Conservation (phyloP, 805 yeast species). For the Wickerhamomyces xylosicus region DNA sequence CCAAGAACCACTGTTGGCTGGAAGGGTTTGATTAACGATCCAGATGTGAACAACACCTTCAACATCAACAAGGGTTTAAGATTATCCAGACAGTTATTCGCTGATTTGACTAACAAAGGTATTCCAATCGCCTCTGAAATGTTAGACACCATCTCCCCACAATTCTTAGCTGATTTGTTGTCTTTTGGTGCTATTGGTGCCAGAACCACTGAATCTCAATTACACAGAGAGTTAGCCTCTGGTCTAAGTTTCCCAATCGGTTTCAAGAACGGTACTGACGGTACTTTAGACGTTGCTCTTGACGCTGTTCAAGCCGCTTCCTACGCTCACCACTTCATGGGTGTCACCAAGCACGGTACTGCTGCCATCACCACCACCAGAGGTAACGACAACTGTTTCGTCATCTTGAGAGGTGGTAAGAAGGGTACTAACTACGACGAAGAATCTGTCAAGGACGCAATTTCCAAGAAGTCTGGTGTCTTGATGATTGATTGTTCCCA, state of each 20-base stretch:
- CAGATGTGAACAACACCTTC: slow-evolving; percentile 88
- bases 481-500: slow-evolving; percentile 96
- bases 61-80: slow-evolving; percentile 91
- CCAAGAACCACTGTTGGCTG: slow-evolving; percentile 99
- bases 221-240: slow-evolving; percentile 94
- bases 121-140: slow-evolving; percentile 95
- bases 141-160: slow-evolving; percentile 97
- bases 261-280: slow-evolving; percentile 97
- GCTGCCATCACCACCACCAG: slow-evolving; percentile 94
- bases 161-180: slow-evolving; percentile 85
- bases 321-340: slow-evolving; percentile 87
- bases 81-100: slow-evolving; percentile 79
- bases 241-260: slow-evolving; percentile 98
- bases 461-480: slow-evolving; percentile 36
- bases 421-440: slow-evolving; percentile 85
- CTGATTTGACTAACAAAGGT: slow-evolving; percentile 58
- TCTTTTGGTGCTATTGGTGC: slow-evolving; percentile 98
- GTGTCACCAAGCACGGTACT: slow-evolving; percentile 92
- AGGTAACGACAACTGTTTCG: slow-evolving; percentile 85
- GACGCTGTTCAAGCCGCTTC: slow-evolving; percentile 92
- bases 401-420: slow-evolving; percentile 94
- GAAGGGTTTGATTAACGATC: slow-evolving; percentile 97
- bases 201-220: slow-evolving; percentile 95
- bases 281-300: slow-evolving; percentile 85
- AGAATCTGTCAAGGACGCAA: slow-evolving; percentile 54